These are phyloP conservation scores for Cercospora brassicicola DNA, from an alignment of 2,329 filamentous ascomycete genomes.

Conservation along the genomic window DNA sequence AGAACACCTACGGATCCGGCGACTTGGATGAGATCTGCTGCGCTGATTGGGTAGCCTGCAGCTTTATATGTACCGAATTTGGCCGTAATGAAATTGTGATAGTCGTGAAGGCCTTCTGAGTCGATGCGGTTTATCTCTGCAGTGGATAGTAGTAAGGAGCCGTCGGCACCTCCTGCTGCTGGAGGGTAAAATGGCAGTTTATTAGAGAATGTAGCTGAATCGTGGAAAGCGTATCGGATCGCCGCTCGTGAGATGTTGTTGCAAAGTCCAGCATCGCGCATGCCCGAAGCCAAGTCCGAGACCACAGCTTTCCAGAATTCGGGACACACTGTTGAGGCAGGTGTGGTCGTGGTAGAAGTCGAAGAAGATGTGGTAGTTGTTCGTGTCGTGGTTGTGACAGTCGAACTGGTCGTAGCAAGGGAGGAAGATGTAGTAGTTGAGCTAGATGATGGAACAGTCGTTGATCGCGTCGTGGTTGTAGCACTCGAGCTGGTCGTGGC, in stretches of 20 bases:
- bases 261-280: slow-evolving; percentile 32
- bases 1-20: slow-evolving; percentile 50
- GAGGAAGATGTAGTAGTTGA: background rate
- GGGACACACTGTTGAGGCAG: slow-evolving; percentile 29
- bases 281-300: slow-evolving; percentile 32
- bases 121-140: slow-evolving; percentile 41
- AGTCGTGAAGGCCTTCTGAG: slow-evolving; percentile 50
- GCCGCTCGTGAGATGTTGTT: slow-evolving; percentile 38
- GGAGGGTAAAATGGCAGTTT: slow-evolving; percentile 31
- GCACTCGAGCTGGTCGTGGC: background rate
- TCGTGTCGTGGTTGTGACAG: background rate
- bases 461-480: background rate
- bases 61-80: slow-evolving; percentile 39
- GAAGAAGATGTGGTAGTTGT: slow-evolving; percentile 13
- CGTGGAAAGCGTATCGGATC: slow-evolving; percentile 42
- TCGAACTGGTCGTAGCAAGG: background rate
- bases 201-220: slow-evolving; percentile 29
- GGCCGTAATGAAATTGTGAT: slow-evolving; percentile 44
- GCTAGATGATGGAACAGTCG: background rate
- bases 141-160: slow-evolving; percentile 43
- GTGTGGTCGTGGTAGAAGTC: slow-evolving; percentile 12
- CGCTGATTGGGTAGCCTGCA: slow-evolving; percentile 40
- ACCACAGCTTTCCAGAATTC: slow-evolving; percentile 37
- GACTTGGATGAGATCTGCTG: slow-evolving; percentile 58
- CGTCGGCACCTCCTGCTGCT: slow-evolving; percentile 43